Base-by-base conservation (phyloP, 441 rosid genomes). In the Brassica balearica region DNA sequence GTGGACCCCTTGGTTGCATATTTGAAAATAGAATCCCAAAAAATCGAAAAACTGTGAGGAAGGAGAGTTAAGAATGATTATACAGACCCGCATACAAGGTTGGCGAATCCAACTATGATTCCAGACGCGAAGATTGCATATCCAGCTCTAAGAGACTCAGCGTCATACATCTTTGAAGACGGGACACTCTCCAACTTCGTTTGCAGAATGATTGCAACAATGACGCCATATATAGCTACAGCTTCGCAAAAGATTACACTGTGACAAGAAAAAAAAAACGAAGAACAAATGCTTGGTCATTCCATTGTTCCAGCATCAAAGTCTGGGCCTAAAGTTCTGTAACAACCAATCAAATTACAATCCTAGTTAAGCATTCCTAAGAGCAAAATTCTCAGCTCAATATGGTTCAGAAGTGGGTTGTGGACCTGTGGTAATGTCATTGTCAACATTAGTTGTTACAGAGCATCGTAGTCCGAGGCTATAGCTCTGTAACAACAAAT, bases 241-340 rank as follows among this genome's bases (percentile, higher is more conserved):
- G 99, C 99, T 84, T 96, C 98, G 66, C 99, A 96, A 82, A 96
- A 96, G 76, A 96, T 96, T 14, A 96, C 97, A 70, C 99, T 94
- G 96, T 8, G 12, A 34, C 10, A 74, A 10, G 19, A n/a, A 14
- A 63, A 80, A 71, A 71, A 73, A 34, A 6, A 29, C 27, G 53
- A 74, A 65, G 67, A 85, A 25, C 10, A 77, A 61, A 17, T 14
- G 58, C n/a, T 71, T 71, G 0, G 11, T 72, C 46, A 68, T 19
- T 59, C 25, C 41, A n/a, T 58, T 41, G 62, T 43, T 65, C 5
- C 2, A 19, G 6, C 48, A 63, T 53, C 11, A 0, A 71, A 71
- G 5, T 19, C 19, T 1, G 7, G 19, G 69, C 20, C 41, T 22
- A 9, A 29, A 51, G 56, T n/a, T 69, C 34, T 15, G 43, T 14